Evolutionary conservation across 352 stramenopile genomes (phyloP).

Genomic region (Phytophthora vignae): DNA sequence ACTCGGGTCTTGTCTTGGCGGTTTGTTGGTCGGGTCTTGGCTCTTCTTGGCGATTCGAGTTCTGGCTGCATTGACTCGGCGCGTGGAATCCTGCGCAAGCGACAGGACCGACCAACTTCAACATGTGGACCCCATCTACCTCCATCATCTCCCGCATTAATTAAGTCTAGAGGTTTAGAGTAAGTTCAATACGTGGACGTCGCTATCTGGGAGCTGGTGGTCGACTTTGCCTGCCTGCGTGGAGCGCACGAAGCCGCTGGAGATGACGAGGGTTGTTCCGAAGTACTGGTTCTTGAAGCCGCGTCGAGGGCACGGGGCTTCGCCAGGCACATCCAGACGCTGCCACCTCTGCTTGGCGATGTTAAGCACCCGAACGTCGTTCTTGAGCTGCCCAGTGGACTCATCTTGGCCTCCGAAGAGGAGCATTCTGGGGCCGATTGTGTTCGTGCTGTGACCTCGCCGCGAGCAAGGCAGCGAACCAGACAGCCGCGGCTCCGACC

Average conservation of each 20-base stretch:
- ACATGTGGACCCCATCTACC: not conserved
- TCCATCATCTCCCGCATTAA: not conserved
- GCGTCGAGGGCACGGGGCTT: slow-evolving; percentile 60
- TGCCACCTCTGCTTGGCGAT: slow-evolving; percentile 44
- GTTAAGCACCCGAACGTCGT: slow-evolving; percentile 62
- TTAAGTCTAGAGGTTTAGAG: slow-evolving; percentile 9
- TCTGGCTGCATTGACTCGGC: not conserved
- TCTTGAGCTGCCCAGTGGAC: slow-evolving; percentile 51
- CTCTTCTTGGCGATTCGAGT: not conserved
- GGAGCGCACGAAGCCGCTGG: slow-evolving; percentile 73
- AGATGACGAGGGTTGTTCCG: slow-evolving; percentile 75
- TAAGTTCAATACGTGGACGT: slow-evolving; percentile 60
- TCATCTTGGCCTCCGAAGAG: slow-evolving; percentile 72
- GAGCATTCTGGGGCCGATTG: slow-evolving; percentile 63
- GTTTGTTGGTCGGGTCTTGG: not conserved
- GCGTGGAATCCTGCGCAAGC: not conserved
- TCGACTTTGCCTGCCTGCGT: slow-evolving; percentile 49
- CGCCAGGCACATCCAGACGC: slow-evolving; percentile 35
- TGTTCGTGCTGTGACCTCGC: slow-evolving; percentile 68
- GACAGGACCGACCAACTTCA: not conserved
- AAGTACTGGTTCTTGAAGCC: slow-evolving; percentile 88
- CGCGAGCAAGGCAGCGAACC: slow-evolving; percentile 53
- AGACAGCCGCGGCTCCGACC: slow-evolving; percentile 42
- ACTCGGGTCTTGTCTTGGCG: not conserved
- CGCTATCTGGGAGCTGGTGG: slow-evolving; percentile 63